These are phyloP conservation scores for Yarrowia sp. DNA, from an alignment of 805 yeast species.

Conservation along the genomic window DNA sequence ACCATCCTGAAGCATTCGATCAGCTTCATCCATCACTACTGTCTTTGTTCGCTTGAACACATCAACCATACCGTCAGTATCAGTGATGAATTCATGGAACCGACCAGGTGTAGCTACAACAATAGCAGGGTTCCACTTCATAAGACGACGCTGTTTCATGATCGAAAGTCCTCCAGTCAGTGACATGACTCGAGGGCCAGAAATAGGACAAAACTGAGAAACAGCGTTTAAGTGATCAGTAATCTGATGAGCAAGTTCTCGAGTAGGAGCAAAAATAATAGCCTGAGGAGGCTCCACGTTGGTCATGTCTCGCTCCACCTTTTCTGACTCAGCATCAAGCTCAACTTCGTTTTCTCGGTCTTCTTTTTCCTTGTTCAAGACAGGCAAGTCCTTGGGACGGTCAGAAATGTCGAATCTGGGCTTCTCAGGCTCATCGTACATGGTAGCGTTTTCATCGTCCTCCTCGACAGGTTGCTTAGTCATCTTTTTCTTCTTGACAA, in stretches of 20 bases:
- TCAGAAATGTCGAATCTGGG: neutral
- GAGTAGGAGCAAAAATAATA: constrained; percentile 86
- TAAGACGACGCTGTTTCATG: constrained; percentile 83
- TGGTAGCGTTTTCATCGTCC: neutral
- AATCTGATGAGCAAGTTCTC: constrained; percentile 95
- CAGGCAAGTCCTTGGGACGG: constrained; percentile 51
- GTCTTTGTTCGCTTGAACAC: constrained; percentile 48
- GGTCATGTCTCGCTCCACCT: constrained; percentile 24
- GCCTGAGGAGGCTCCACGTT: constrained; percentile 55
- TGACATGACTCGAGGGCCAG: constrained; percentile 60
- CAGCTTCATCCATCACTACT: constrained; percentile 91
- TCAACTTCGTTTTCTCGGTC: constrained; percentile 30
- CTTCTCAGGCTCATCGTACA: neutral
- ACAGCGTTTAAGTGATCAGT: constrained; percentile 63
- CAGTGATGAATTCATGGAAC: constrained; percentile 65
- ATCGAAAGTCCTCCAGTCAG: constrained; percentile 94
- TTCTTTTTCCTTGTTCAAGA: constrained; percentile 27
- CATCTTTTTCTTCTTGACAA: neutral
- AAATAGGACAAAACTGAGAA: constrained; percentile 52
- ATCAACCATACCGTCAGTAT: constrained; percentile 39
- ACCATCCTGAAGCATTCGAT: constrained; percentile 89
- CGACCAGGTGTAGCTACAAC: constrained; percentile 96
- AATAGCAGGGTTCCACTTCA: constrained; percentile 66
- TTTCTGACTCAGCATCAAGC: neutral
- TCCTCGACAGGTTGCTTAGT: neutral